Percentiles rank a stretch among this genome's conserved stretches.
Evolutionary conservation across 169 alveolate species (phyloP).

Genomic region (Cryptosporidium viatorum): DNA sequence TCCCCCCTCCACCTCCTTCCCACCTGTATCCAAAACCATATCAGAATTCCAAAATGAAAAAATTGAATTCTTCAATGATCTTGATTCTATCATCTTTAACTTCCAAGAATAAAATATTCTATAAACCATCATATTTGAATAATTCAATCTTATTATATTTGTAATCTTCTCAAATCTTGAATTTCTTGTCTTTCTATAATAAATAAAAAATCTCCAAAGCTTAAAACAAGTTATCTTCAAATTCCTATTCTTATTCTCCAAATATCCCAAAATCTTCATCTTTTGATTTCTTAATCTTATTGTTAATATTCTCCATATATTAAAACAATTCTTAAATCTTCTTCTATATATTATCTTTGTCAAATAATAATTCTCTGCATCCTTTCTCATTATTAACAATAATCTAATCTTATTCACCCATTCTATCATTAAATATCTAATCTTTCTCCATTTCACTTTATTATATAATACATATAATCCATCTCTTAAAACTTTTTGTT

Average conservation of each 20-base stretch:
- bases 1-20: neutral
- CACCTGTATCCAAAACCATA: neutral
- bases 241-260: neutral
- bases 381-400: neutral
- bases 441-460: neutral
- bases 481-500: neutral
- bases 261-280: neutral
- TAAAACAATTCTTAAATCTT: neutral
- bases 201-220: conserved; percentile 59
- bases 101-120: conserved; percentile 54
- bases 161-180: conserved; percentile 28
- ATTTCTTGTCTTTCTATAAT: conserved; percentile 40
- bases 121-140: neutral
- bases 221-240: conserved; percentile 17
- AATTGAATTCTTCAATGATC: conserved; percentile 53
- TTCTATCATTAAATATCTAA: neutral
- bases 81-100: conserved; percentile 38
- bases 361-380: neutral
- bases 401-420: conserved; percentile 11
- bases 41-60: conserved; percentile 25
- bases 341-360: neutral
- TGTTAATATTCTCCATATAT: conserved; percentile 5
- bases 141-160: conserved; percentile 9
- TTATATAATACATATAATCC: conserved; percentile 3
- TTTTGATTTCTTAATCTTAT: neutral